Base-by-base conservation (phyloP, 108 stramenopile species). In the Nitzschia palea region DNA sequence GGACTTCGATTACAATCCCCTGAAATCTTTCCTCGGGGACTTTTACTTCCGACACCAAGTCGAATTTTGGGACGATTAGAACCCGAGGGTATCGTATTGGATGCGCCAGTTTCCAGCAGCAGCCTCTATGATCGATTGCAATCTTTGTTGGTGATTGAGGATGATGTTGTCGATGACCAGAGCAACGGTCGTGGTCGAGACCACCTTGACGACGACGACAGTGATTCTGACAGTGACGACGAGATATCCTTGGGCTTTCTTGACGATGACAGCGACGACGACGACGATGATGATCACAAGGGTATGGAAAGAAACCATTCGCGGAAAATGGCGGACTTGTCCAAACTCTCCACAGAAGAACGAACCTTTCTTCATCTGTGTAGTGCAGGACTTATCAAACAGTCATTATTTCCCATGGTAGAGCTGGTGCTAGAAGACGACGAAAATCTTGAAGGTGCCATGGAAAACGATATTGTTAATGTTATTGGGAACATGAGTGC, bases 81-180 rank as follows among this genome's bases (percentile, higher is more conserved):
- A 34, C n/a, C 27, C 25, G 51, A 25, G 14, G 26, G 1, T 12
- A 12, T 18, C 1, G 22, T 28, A 20, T 8, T 53, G 14, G 50
- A 32, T 22, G 23, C 2, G 26, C 12, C 1, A 4, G 29, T 55
- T 15, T 55, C 64, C n/a, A 59, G 44, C 20, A 52, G 40, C 12
- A 28, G 79, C 34, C 30, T 83, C 54, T 81, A 76, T 64, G 85
- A 83, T 73, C 69, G 80, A 65, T 57, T 88, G 40, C 84, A 85
- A 45, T 88, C 84, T 26, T 64, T 88, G 64, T 44, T 88, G 61
- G 77, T 88, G n/a, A 80, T 85, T 26, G 79, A 78, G 53, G 79
- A 78, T 23, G 76, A 74, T 58, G 70, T 55, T 32, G 70, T 58
- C 28, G 55, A 60, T 9, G 70, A 62, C 20, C 73, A 78, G 17